phyloP scores from a whole-genome alignment of 164 flowering plant species.

The Berberis vulgaris region DNA sequence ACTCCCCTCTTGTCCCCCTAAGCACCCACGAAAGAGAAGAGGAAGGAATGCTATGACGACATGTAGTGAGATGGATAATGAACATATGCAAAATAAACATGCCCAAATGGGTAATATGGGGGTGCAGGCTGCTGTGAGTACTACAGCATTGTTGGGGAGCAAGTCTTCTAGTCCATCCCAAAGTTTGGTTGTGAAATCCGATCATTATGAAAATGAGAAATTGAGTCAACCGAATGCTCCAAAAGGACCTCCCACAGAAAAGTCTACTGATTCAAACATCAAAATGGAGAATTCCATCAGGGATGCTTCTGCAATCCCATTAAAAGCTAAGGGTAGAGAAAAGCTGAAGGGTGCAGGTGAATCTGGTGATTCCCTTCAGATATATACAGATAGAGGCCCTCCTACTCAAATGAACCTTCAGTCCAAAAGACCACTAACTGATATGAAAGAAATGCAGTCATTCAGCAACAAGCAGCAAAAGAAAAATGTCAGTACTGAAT shows the following conservation, averaged over 20 bases:
- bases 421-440: conserved; percentile 24
- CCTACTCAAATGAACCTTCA: conserved; percentile 26
- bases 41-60: conserved; percentile 53
- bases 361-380: conserved; percentile 30
- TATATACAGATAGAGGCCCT: conserved; percentile 27
- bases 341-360: conserved; percentile 38
- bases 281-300: conserved; percentile 24
- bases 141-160: conserved; percentile 28
- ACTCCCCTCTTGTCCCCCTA: conserved; percentile 28
- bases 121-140: conserved; percentile 39
- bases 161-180: conserved; percentile 28
- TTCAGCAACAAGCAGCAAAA: conserved; percentile 26
- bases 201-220: conserved; percentile 33
- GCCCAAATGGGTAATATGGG: conserved; percentile 30
- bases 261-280: conserved; percentile 31
- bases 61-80: conserved; percentile 37
- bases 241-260: conserved; percentile 34
- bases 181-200: conserved; percentile 18
- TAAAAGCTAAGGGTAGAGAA: conserved; percentile 36
- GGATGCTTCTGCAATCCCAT: conserved; percentile 23
- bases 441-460: conserved; percentile 23
- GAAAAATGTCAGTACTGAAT: conserved; percentile 38
- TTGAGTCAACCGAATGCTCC: conserved; percentile 24
- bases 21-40: conserved; percentile 74
- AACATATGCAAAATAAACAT: conserved; percentile 35